Conservation (phyloP, 805 yeast species). For the Yarrowia bubula region DNA sequence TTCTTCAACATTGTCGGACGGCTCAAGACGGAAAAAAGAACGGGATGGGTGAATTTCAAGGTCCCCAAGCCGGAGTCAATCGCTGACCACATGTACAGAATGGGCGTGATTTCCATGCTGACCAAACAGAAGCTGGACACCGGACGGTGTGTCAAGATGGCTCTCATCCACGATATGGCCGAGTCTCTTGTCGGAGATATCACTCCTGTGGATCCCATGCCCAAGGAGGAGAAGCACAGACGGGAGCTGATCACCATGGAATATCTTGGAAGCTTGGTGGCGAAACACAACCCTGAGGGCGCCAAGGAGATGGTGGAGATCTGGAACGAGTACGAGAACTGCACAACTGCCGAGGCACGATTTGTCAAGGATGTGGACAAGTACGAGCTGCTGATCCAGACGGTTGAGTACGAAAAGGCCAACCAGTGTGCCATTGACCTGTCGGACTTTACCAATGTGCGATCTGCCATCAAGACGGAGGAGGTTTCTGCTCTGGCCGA, state of each 20-base stretch:
- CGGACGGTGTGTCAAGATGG: constrained; percentile 73
- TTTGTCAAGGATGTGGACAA: constrained; percentile 94
- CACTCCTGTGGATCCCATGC: constrained; percentile 73
- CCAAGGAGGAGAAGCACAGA: constrained; percentile 77
- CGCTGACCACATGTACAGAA: constrained; percentile 95
- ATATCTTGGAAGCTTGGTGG: constrained; percentile 59
- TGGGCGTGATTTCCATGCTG: constrained; percentile 78
- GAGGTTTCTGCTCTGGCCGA: constrained; percentile 72
- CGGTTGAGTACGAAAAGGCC: constrained; percentile 65
- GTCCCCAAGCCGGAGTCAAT: constrained; percentile 60
- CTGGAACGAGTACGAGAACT: constrained; percentile 90
- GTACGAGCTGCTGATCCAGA: constrained; percentile 65
- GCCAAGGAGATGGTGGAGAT: constrained; percentile 64
- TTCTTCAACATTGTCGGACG: constrained; percentile 67
- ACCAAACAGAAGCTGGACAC: constrained; percentile 42
- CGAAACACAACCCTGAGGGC: constrained; percentile 62
- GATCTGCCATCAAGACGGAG: constrained; percentile 60
- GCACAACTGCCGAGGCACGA: constrained; percentile 75
- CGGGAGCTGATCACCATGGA: constrained; percentile 73
- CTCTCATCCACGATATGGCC: constrained; percentile 91
- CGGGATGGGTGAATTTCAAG: constrained; percentile 88
- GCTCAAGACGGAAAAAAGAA: constrained; percentile 76
- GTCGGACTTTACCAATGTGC: constrained; percentile 66
- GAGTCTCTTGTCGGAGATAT: constrained; percentile 94
- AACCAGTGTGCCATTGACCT: constrained; percentile 57